Evolutionary conservation across 768 basidiomycete genomes (phyloP).

Genomic region (Trichaptum fuscoviolaceum): DNA sequence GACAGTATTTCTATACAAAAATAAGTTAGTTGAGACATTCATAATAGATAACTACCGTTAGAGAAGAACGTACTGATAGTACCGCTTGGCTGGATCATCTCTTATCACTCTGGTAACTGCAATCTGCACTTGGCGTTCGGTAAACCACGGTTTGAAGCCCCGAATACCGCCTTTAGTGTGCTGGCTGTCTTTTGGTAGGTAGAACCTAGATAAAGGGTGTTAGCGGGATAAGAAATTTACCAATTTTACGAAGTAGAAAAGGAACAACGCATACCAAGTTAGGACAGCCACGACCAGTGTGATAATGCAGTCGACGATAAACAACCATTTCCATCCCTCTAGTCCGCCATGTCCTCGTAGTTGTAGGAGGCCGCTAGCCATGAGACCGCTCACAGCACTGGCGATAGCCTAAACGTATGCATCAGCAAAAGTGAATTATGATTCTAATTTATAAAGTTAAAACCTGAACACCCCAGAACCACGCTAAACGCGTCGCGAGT

Average conservation of each 20-base stretch:
- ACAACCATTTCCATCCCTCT: conserved; percentile 40
- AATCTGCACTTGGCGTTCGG: conserved; percentile 28
- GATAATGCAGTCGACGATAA: conserved; percentile 34
- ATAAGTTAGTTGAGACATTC: background rate
- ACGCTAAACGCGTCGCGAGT: conserved; percentile 5
- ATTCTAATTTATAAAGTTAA: background rate
- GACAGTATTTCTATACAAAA: conserved; percentile 13
- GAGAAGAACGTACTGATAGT: conserved; percentile 29
- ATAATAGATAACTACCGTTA: background rate
- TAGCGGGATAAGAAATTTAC: background rate
- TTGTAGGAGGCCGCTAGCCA: conserved; percentile 35
- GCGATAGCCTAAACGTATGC: conserved; percentile 22
- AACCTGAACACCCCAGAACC: conserved; percentile 10
- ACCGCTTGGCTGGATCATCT: conserved; percentile 33
- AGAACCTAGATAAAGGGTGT: conserved; percentile 25
- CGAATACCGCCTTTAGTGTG: conserved; percentile 28
- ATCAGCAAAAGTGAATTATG: background rate
- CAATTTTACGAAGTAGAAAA: background rate
- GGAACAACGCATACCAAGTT: conserved; percentile 24
- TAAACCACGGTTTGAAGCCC: conserved; percentile 32
- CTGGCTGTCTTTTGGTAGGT: conserved; percentile 27
- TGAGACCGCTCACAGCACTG: conserved; percentile 35
- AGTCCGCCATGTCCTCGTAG: conserved; percentile 29
- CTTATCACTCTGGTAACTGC: conserved; percentile 31
- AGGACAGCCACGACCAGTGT: conserved; percentile 29